phyloP scores from a whole-genome alignment of 2,329 filamentous ascomycete genomes.

The Podosphaera fusca region DNA sequence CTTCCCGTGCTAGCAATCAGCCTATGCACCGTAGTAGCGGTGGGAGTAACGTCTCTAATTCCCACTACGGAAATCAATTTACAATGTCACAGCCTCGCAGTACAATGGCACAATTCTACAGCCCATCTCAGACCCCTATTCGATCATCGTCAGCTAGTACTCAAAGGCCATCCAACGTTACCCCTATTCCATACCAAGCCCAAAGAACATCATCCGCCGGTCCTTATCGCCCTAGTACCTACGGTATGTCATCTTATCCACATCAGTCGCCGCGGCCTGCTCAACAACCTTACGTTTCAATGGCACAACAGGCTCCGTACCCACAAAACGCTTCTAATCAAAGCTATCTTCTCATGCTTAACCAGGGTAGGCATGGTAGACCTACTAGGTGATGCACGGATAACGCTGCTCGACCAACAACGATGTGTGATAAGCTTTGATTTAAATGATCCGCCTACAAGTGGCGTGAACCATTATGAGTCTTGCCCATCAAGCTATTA shows the following conservation, averaged over 20 bases:
- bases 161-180: conserved; percentile 12
- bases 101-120: conserved; percentile 10
- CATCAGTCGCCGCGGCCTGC: conserved; percentile 13
- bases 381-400: too few relatives aligned
- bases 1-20: conserved; percentile 7
- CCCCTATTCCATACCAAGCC: conserved; percentile 10
- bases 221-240: conserved; percentile 12
- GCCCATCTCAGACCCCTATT: conserved; percentile 12
- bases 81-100: conserved; percentile 9
- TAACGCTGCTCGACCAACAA: too few relatives aligned
- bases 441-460: too few relatives aligned
- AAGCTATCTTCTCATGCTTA: conserved; percentile 9
- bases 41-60: conserved; percentile 2
- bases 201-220: conserved; percentile 10
- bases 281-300: conserved; percentile 11
- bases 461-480: too few relatives aligned
- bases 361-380: conserved; percentile 8
- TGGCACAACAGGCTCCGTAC: conserved; percentile 9
- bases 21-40: conserved; percentile 11
- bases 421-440: too few relatives aligned
- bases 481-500: too few relatives aligned
- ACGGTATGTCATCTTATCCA: conserved; percentile 13
- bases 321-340: conserved; percentile 8
- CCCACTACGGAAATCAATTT: conserved; percentile 16
- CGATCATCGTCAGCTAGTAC: conserved; percentile 10